Conservation (phyloP, 495 filamentous ascomycete species). For the Usnea hakonensis region DNA sequence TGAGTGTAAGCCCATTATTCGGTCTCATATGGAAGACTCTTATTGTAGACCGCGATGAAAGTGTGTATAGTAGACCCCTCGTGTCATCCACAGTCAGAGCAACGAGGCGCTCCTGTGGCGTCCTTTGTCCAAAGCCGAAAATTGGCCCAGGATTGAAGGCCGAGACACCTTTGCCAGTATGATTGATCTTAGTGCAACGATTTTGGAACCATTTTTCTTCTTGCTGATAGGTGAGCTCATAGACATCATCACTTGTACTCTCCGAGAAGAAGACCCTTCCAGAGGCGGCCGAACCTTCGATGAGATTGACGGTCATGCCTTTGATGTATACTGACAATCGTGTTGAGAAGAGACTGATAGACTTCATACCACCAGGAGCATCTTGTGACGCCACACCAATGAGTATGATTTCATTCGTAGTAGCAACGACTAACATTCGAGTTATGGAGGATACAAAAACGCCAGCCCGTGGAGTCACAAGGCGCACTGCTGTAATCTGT, state of each 20-base stretch:
- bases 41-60: slow-evolving; percentile 78
- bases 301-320: slow-evolving; percentile 62
- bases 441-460: slow-evolving; percentile 81
- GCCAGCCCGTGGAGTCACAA: slow-evolving; percentile 66
- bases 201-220: slow-evolving; percentile 93
- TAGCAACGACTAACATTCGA: slow-evolving; percentile 82
- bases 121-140: slow-evolving; percentile 41
- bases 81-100: slow-evolving; percentile 84
- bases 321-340: slow-evolving; percentile 67
- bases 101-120: slow-evolving; percentile 50
- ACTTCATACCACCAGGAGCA: slow-evolving; percentile 54
- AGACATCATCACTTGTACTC: slow-evolving; percentile 71
- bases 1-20: slow-evolving; percentile 42
- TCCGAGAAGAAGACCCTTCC: slow-evolving; percentile 91
- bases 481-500: slow-evolving; percentile 74
- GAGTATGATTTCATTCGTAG: slow-evolving; percentile 70
- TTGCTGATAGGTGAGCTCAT: slow-evolving; percentile 91
- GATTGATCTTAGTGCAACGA: slow-evolving; percentile 73
- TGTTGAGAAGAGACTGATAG: slow-evolving; percentile 73
- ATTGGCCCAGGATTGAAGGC: slow-evolving; percentile 52
- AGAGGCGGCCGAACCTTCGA: slow-evolving; percentile 64
- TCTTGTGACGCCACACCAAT: slow-evolving; percentile 64
- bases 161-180: slow-evolving; percentile 67
- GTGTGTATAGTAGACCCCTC: slow-evolving; percentile 78
- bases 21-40: slow-evolving; percentile 71